phyloP scores from a whole-genome alignment of 805 yeast genomes.

The Scheffersomyces amazonensis region DNA sequence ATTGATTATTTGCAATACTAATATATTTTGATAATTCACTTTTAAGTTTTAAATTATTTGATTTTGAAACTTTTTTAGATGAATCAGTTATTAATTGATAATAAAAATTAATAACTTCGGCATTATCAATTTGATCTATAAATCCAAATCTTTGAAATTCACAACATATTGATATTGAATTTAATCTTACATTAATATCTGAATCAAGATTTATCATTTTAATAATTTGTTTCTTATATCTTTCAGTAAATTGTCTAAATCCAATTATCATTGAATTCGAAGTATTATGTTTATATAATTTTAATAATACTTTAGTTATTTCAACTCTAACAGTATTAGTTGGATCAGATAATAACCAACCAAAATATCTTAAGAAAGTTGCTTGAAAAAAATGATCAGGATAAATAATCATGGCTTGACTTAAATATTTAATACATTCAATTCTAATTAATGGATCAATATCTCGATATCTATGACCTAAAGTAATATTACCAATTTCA shows the following conservation, averaged over 20 bases:
- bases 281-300: slow-evolving; percentile 35
- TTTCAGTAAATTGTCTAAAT: slow-evolving; percentile 73
- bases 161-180: slow-evolving; percentile 49
- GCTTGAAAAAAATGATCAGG: slow-evolving; percentile 74
- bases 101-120: slow-evolving; percentile 19
- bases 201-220: slow-evolving; percentile 47
- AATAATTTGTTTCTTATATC: slow-evolving; percentile 63
- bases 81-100: slow-evolving; percentile 20
- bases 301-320: slow-evolving; percentile 54
- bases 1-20: slow-evolving; percentile 39
- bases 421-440: slow-evolving; percentile 61
- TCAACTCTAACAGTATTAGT: slow-evolving; percentile 60
- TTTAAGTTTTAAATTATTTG: slow-evolving; percentile 23
- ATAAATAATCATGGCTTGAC: slow-evolving; percentile 67
- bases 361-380: slow-evolving; percentile 70
- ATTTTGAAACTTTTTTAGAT: slow-evolving; percentile 3
- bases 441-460: slow-evolving; percentile 68
- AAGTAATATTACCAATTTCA: slow-evolving; percentile 65
- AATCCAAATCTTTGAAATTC: slow-evolving; percentile 61
- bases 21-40: slow-evolving; percentile 57
- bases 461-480: slow-evolving; percentile 78
- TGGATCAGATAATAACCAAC: slow-evolving; percentile 82
- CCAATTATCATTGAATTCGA: slow-evolving; percentile 47
- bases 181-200: slow-evolving; percentile 52
- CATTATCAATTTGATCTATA: slow-evolving; percentile 56